Conservation (phyloP, 2,329 filamentous ascomycete genomes). For the Atkinsonella texensis region DNA sequence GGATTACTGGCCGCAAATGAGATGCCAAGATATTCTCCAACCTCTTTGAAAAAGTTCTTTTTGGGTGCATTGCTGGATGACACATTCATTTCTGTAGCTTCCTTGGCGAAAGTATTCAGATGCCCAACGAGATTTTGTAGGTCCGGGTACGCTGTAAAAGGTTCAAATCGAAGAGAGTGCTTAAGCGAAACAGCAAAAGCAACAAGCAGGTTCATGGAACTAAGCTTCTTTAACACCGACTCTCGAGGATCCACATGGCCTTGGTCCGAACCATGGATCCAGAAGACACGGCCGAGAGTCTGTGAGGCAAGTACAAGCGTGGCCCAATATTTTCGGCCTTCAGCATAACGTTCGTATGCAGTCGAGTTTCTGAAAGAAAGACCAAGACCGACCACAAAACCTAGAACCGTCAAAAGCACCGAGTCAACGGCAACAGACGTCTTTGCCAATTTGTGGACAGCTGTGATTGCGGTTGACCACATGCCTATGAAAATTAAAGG, state of each 20-base stretch:
- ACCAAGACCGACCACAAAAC: constrained; percentile 72
- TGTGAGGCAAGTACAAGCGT: constrained; percentile 49
- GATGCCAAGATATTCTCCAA: constrained; percentile 64
- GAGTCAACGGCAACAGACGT: constrained; percentile 28
- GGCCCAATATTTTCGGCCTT: constrained; percentile 53
- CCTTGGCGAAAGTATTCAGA: constrained; percentile 61
- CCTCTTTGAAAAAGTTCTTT: constrained; percentile 46
- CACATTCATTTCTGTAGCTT: constrained; percentile 31
- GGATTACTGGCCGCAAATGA: constrained; percentile 70
- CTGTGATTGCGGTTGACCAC: constrained; percentile 57
- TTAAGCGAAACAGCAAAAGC: constrained; percentile 70
- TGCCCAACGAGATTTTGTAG: constrained; percentile 57
- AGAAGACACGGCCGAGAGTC: constrained; percentile 64
- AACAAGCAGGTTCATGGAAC: constrained; percentile 64
- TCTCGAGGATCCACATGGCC: constrained; percentile 42
- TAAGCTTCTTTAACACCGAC: constrained; percentile 58
- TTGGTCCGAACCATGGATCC: constrained; percentile 61
- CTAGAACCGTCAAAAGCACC: constrained; percentile 57
- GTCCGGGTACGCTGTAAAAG: constrained; percentile 66
- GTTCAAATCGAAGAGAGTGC: constrained; percentile 75
- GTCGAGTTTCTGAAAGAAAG: constrained; percentile 67
- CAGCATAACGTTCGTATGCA: constrained; percentile 61
- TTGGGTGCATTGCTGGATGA: constrained; percentile 20
- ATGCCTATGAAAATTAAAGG: constrained; percentile 48
- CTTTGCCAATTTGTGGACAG: constrained; percentile 28